A percentile compares a stretch with the other conserved stretches of the same genome.
Evolutionary conservation across 306 rosid genomes (phyloP).

Genomic region (Luffa aegyptiaca): DNA sequence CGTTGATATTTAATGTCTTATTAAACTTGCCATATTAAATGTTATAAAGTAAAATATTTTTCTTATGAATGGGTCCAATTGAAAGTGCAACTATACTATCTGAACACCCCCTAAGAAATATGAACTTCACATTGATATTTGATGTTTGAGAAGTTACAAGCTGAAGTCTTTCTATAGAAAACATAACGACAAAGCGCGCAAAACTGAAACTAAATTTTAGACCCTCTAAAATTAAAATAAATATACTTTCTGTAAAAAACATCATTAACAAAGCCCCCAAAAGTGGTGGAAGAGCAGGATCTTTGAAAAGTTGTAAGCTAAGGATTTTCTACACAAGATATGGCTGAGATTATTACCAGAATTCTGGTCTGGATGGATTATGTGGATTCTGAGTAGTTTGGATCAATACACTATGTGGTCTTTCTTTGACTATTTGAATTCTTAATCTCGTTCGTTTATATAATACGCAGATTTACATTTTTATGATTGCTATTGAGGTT

Average conservation of each 20-base stretch:
- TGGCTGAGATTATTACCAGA: background rate
- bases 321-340: background rate
- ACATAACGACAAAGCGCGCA: background rate
- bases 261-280: background rate
- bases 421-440: background rate
- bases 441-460: background rate
- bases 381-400: background rate
- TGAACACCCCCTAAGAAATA: background rate
- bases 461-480: background rate
- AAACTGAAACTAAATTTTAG: background rate
- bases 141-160: background rate
- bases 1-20: background rate
- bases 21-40: background rate
- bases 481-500: background rate
- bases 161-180: background rate
- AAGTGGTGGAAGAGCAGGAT: background rate
- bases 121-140: background rate
- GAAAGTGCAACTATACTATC: background rate
- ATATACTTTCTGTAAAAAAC: background rate
- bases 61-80: background rate
- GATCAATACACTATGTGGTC: background rate
- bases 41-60: background rate
- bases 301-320: background rate
- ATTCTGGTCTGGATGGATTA: background rate
- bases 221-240: background rate